Evolutionary conservation across 352 stramenopile genomes (phyloP), one percentile per base, ranked within the genome.

Genomic region (Pythium monospermum): DNA sequence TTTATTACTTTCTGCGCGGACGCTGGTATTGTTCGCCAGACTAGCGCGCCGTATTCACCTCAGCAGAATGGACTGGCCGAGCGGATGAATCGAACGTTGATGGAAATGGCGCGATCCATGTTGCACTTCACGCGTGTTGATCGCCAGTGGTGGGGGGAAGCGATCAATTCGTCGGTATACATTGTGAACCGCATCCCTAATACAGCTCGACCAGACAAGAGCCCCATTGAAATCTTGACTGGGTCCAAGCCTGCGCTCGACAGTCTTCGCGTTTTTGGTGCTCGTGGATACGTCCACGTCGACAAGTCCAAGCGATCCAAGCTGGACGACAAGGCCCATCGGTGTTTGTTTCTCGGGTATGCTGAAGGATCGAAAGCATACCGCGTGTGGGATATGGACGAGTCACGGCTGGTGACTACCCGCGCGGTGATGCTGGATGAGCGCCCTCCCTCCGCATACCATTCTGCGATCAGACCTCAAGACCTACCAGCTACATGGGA

Each of bases 111-210:
- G 1, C 22, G 49, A 4, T 44, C 12, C 13, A 39, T 57, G 40
- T 3, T 57, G 28, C 23, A 45, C 23, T 49, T 42, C 49, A 46
- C 30, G 19, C 3, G 10, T 19, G 37, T 47, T 35, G 26, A 30
- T 1, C 7, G n/a, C 1, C 6, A 38, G 12, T 67, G 41, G 47
- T 67, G 59, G 53, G 47, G 22, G 1, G 46, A 64, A 19, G 59
- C 59, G 2, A 28, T 59, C n/a, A 44, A 51, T 21, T 56, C 47
- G 3, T 53, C 55, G 4, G 55, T 40, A 3, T 59, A 53, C 27
- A 25, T 67, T 3, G 22, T 57, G 3, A 67, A 67, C 36, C 45
- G 47, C 2, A 36, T 32, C 10, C 10, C 31, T 5, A 57, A n/a
- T 15, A 50, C 6, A 13, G 31, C 16, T 1, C n/a, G 21, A 15